Evolutionary conservation across 2,329 filamentous ascomycete species (phyloP).

Genomic region (Fusarium robinianum): DNA sequence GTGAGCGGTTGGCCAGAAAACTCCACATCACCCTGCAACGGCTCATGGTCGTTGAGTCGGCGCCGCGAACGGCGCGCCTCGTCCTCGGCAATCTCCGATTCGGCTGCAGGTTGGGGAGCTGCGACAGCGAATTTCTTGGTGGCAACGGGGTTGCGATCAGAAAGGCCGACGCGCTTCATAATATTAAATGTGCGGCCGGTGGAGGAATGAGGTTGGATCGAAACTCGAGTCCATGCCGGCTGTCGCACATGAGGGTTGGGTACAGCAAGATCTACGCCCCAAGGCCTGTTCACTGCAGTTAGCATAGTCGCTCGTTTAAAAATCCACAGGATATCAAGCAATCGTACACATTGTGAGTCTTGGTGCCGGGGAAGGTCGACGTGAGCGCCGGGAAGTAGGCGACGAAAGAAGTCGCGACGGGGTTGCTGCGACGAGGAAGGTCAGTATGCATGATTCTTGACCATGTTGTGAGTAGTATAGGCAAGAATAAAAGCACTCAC

Average conservation of each 20-base stretch:
- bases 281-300: constrained; percentile 28
- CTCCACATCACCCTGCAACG: neutral
- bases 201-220: constrained; percentile 33
- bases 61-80: constrained; percentile 17
- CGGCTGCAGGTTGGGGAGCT: neutral
- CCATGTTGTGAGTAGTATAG: too few species aligned
- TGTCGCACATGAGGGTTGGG: constrained; percentile 27
- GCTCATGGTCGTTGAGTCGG: constrained; percentile 5
- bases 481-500: constrained; percentile 18
- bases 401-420: constrained; percentile 33
- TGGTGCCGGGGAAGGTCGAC: constrained; percentile 6
- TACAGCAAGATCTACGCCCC: constrained; percentile 26
- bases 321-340: constrained; percentile 2
- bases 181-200: constrained; percentile 33
- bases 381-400: constrained; percentile 33
- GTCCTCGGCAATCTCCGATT: constrained; percentile 12
- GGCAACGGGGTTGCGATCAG: constrained; percentile 2
- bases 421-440: constrained; percentile 24
- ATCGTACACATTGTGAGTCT: constrained; percentile 25
- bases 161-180: constrained; percentile 41
- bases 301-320: constrained; percentile 5
- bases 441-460: constrained; percentile 27
- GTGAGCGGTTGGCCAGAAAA: constrained; percentile 13
- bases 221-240: constrained; percentile 42
- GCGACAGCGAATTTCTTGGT: neutral